These are phyloP conservation scores for Kwoniella heveanensis DNA, from an alignment of 768 basidiomycete genomes.

Conservation along the genomic window DNA sequence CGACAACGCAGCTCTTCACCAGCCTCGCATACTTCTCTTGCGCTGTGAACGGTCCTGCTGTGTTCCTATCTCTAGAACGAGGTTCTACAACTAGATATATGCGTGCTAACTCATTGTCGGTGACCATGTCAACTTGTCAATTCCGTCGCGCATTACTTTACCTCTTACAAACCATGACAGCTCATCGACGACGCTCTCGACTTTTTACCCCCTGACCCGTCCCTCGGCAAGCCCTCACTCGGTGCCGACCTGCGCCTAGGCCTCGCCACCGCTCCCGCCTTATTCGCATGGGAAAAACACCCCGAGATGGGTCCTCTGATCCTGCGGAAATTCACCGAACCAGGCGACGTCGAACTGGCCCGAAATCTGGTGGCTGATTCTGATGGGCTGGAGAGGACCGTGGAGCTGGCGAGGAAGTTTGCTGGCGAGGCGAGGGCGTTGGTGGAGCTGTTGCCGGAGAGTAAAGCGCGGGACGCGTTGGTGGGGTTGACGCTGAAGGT, in stretches of 20 bases:
- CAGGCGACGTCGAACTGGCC: conserved; percentile 80
- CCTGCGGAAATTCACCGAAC: conserved; percentile 70
- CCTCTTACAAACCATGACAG: conserved; percentile 57
- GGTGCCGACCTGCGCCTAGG: conserved; percentile 82
- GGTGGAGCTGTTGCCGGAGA: conserved; percentile 72
- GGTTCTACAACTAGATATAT: no score
- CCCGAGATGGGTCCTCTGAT: conserved; percentile 73
- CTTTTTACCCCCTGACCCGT: conserved; percentile 73
- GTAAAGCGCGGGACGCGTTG: conserved; percentile 76
- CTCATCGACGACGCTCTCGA: conserved; percentile 95
- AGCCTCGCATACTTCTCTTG: no score
- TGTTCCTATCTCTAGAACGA: no score
- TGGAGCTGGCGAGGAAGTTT: conserved; percentile 72
- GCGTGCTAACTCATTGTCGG: no score
- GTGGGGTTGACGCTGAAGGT: conserved; percentile 71
- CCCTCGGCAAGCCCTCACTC: conserved; percentile 82
- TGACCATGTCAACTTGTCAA: no score
- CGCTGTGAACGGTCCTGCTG: no score
- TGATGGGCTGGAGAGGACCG: conserved; percentile 76
- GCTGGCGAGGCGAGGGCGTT: conserved; percentile 74
- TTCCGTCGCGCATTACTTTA: no score
- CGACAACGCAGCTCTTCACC: no score
- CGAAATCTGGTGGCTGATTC: conserved; percentile 68
- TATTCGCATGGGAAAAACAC: conserved; percentile 85
- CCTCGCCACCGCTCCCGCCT: conserved; percentile 78